These are phyloP conservation scores for Ilex asprella DNA, from an alignment of 257 asterid species.

Conservation along the genomic window DNA sequence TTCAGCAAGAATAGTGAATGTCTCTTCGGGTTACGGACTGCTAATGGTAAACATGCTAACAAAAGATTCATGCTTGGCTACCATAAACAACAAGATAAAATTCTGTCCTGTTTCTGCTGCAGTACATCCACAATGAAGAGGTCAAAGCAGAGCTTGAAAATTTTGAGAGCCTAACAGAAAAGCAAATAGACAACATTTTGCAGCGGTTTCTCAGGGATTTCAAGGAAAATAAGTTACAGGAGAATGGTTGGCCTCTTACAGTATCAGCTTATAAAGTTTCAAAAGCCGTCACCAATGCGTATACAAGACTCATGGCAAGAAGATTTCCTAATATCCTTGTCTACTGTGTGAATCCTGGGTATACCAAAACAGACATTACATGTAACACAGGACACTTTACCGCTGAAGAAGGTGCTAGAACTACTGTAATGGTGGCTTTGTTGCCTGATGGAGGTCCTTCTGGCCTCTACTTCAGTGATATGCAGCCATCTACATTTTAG, in stretches of 20 bases:
- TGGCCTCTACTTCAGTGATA: background rate
- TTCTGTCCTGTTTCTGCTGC: background rate
- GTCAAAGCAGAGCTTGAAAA: background rate
- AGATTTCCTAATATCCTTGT: background rate
- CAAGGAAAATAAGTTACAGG: background rate
- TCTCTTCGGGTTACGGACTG: background rate
- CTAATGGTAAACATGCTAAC: background rate
- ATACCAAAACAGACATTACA: background rate
- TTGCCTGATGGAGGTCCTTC: constrained; percentile 1
- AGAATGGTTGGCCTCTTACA: background rate
- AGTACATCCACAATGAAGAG: background rate
- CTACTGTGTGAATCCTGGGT: background rate
- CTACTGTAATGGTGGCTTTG: background rate
- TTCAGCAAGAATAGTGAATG: constrained; percentile 1
- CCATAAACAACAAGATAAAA: background rate
- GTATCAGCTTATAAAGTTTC: background rate
- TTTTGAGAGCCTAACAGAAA: background rate
- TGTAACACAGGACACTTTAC: background rate
- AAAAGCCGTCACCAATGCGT: background rate
- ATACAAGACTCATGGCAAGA: background rate
- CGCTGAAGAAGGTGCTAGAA: background rate
- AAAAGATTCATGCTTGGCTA: background rate
- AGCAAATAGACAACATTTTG: background rate
- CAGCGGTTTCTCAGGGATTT: background rate
- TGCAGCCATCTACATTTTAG: background rate